A percentile compares a stretch with the other conserved stretches of the same genome.
Conservation (phyloP, 1,284 basidiomycete species). For the Wallemia ichthyophaga region DNA sequence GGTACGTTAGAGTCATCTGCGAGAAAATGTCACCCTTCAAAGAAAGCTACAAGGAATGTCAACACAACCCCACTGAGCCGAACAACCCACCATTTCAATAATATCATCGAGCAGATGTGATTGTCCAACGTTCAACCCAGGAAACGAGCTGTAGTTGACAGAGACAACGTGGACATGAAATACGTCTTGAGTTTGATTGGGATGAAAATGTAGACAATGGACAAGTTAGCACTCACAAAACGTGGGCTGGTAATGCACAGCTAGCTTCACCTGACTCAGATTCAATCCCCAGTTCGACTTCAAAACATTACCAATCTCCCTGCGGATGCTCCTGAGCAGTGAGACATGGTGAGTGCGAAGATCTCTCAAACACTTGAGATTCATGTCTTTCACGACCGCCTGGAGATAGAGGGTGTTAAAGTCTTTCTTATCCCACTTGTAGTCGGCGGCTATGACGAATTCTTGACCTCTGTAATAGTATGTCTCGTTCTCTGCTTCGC, state of each 20-base stretch:
- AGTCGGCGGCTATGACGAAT: conserved; percentile 62
- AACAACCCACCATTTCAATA: conserved; percentile 31
- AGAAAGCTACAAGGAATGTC: too few relatives aligned
- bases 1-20: too few relatives aligned
- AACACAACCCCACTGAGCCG: too few relatives aligned
- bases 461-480: conserved; percentile 36
- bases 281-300: conserved; percentile 30
- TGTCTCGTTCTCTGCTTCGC: conserved; percentile 45
- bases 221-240: conserved; percentile 72
- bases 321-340: conserved; percentile 35
- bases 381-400: conserved; percentile 26
- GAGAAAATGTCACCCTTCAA: too few relatives aligned
- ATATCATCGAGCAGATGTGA: conserved; percentile 79
- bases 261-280: conserved; percentile 36
- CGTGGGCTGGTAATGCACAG: conserved; percentile 79
- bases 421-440: conserved; percentile 64
- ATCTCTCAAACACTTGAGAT: conserved; percentile 38
- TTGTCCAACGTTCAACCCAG: conserved; percentile 58
- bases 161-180: conserved; percentile 86
- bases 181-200: conserved; percentile 62
- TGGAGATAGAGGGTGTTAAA: conserved; percentile 20
- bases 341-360: conserved; percentile 30
- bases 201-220: too few relatives aligned
- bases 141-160: conserved; percentile 28
- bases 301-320: conserved; percentile 25